These are phyloP conservation scores for Silene latifolia DNA, from an alignment of 148 eudicot genomes.

Conservation along the genomic window DNA sequence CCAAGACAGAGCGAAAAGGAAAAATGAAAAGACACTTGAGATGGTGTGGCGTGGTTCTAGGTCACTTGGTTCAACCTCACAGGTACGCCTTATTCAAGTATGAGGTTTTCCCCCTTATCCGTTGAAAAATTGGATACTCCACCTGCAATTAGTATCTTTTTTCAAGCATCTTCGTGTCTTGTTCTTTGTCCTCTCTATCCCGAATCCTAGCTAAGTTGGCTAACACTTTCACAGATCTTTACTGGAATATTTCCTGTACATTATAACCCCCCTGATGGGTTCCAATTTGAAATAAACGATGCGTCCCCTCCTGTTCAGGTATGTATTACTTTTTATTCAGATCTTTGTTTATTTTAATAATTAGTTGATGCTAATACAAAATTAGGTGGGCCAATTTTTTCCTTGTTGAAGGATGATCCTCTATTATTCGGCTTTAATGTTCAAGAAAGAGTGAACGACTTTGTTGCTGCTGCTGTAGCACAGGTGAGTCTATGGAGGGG, in stretches of 20 bases:
- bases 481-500: constrained; percentile 43
- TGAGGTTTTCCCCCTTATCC: neutral
- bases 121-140: neutral
- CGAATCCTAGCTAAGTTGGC: constrained; percentile 10
- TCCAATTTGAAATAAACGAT: constrained; percentile 68
- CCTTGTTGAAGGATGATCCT: constrained; percentile 54
- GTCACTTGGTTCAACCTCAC: constrained; percentile 69
- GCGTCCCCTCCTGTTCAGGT: constrained; percentile 70
- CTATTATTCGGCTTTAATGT: constrained; percentile 69
- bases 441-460: constrained; percentile 66
- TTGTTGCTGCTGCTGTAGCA: constrained; percentile 69
- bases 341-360: neutral
- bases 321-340: neutral
- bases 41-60: constrained; percentile 70
- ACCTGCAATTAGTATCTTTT: neutral
- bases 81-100: constrained; percentile 32
- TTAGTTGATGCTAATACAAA: neutral
- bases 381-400: neutral
- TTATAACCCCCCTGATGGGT: constrained; percentile 74
- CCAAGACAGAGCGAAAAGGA: constrained; percentile 75
- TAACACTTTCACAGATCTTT: constrained; percentile 50
- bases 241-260: constrained; percentile 64
- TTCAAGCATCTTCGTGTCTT: neutral
- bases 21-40: constrained; percentile 63
- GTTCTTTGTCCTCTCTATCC: neutral